phyloP scores from a whole-genome alignment of 495 filamentous ascomycete species.

The Echria macrotheca region DNA sequence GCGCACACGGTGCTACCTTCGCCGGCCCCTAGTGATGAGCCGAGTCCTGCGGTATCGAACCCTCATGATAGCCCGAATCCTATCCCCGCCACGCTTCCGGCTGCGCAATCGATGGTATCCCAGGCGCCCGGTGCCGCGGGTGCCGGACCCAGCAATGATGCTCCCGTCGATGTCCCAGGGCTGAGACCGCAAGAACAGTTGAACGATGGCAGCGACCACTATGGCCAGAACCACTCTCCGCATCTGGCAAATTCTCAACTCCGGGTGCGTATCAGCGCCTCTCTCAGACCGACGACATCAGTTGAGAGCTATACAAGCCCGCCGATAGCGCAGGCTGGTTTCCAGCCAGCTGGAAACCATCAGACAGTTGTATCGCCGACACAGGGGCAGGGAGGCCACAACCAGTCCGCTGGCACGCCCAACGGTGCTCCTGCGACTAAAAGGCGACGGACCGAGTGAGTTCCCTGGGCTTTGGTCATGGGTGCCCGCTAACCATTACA shows the following conservation, averaged over 20 bases:
- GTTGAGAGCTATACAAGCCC: too few species aligned
- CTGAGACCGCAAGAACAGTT: too few species aligned
- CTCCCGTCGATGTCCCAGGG: too few species aligned
- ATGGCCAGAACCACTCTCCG: not conserved
- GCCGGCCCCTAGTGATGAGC: conserved; percentile 52
- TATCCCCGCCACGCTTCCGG: conserved; percentile 10
- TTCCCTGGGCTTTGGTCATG: too few species aligned
- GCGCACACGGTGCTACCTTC: conserved; percentile 42
- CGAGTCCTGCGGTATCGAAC: conserved; percentile 35
- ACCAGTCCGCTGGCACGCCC: not conserved
- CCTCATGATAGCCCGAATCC: conserved; percentile 26
- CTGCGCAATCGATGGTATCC: conserved; percentile 9
- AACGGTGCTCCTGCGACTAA: conserved; percentile 9
- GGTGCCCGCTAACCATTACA: too few species aligned
- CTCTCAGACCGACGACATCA: not conserved
- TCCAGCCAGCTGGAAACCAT: too few species aligned
- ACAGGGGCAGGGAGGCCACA: too few species aligned
- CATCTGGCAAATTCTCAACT: not conserved
- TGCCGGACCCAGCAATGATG: too few species aligned
- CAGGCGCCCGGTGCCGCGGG: not conserved
- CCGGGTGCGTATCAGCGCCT: not conserved
- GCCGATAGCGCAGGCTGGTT: too few species aligned
- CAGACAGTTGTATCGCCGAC: too few species aligned
- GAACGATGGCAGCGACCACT: too few species aligned
- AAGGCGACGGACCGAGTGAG: conserved; percentile 21